A percentile compares a stretch with the other conserved stretches of the same genome.
Evolutionary conservation across 73 alveolate genomes (phyloP).

Genomic region (Effrenium voratum): DNA sequence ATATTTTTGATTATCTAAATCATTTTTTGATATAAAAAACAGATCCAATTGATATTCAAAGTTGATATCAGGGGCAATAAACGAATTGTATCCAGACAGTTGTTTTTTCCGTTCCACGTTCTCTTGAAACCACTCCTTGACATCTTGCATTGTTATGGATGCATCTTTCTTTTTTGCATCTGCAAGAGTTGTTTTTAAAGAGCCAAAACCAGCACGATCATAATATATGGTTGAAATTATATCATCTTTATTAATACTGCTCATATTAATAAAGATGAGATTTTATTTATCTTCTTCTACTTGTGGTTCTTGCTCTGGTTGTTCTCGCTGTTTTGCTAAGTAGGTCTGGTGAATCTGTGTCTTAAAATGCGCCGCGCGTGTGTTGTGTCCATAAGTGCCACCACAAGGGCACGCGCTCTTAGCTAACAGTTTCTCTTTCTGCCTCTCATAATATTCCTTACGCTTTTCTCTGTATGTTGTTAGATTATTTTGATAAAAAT

Average conservation of each 20-base stretch:
- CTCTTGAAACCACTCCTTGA: neutral
- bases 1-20: too few relatives aligned
- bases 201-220: neutral
- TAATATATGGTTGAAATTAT: neutral
- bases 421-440: too few relatives aligned
- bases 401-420: neutral
- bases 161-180: neutral
- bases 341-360: neutral
- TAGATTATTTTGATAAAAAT: neutral
- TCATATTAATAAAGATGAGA: neutral
- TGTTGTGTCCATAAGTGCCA: neutral
- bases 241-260: neutral
- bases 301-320: neutral
- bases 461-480: neutral
- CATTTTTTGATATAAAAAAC: neutral
- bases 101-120: neutral
- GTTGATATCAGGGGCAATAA: neutral
- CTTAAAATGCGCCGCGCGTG: neutral
- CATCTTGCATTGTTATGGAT: neutral
- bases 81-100: neutral
- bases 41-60: neutral
- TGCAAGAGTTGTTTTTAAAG: neutral
- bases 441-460: too few relatives aligned
- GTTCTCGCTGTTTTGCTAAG: neutral
- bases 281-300: neutral